Percentiles rank a stretch among this genome's conserved stretches.
phyloP scores from a whole-genome alignment of 768 basidiomycete species.

The Xerocomus brunneocitrinus region DNA sequence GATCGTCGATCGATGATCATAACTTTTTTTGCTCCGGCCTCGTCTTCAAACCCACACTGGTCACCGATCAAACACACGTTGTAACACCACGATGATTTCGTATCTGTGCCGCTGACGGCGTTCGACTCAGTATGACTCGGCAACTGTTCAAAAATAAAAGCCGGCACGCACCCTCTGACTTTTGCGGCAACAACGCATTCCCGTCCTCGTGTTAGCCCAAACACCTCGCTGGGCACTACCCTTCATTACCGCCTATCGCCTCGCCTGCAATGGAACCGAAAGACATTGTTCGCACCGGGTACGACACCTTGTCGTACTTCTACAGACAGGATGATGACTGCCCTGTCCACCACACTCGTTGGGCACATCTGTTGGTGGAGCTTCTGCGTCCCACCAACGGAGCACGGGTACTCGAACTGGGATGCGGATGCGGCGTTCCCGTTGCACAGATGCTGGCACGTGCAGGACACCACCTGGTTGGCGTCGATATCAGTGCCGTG shows the following conservation, averaged over 20 bases:
- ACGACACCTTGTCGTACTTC: conserved; percentile 1
- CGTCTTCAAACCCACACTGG: background rate
- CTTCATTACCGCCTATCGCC: conserved; percentile 22
- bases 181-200: conserved; percentile 5
- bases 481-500: conserved; percentile 4
- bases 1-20: background rate
- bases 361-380: conserved; percentile 1
- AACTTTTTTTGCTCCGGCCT: background rate
- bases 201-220: background rate
- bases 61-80: background rate
- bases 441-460: background rate
- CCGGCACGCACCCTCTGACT: background rate
- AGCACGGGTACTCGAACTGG: conserved; percentile 5
- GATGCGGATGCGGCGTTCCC: conserved; percentile 10
- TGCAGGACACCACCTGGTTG: conserved; percentile 6
- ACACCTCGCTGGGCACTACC: background rate
- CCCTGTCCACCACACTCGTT: background rate
- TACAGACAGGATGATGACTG: conserved; percentile 3
- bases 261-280: conserved; percentile 6
- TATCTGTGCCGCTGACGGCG: conserved; percentile 1
- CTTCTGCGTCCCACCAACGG: background rate
- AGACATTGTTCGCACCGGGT: conserved; percentile 1
- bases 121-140: background rate
- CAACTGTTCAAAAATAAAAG: background rate
- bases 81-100: background rate